Conservation (phyloP, 306 rosid species). For the Castanea sativa region DNA sequence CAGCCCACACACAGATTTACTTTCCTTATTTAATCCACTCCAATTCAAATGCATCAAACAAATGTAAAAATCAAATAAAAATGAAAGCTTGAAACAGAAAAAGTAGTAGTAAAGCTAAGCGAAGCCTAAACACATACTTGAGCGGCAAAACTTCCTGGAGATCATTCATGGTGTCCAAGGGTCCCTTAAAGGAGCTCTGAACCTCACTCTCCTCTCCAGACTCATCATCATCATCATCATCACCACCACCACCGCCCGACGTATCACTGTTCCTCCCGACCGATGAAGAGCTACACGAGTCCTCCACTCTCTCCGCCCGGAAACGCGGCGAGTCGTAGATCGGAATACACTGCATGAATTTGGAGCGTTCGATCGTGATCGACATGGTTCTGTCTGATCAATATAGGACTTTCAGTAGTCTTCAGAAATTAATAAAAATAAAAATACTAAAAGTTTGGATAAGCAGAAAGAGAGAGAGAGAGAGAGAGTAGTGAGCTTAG, state of each 20-base stretch:
- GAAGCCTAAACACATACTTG: conserved; percentile 40
- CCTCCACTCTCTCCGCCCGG: conserved; percentile 35
- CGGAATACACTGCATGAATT: conserved; percentile 37
- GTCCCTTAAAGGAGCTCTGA: conserved; percentile 57
- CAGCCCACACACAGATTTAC: neutral
- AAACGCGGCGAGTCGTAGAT: conserved; percentile 45
- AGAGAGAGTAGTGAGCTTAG: neutral
- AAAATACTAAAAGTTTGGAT: too few relatives aligned
- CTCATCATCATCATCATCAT: conserved; percentile 41
- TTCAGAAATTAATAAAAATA: too few relatives aligned
- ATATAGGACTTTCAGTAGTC: too few relatives aligned
- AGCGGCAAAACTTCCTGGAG: conserved; percentile 64
- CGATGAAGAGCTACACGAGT: conserved; percentile 59
- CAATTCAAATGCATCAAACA: neutral
- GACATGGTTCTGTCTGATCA: conserved; percentile 34
- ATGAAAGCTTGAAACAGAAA: neutral
- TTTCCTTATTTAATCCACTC: neutral
- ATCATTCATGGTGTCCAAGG: conserved; percentile 59
- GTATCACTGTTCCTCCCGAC: conserved; percentile 56
- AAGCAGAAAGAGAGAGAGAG: neutral
- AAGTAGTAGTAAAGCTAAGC: neutral
- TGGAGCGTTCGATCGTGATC: conserved; percentile 38
- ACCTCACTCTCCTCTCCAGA: conserved; percentile 51
- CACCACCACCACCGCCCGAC: conserved; percentile 17
- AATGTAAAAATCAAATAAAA: neutral